Conservation (phyloP, 2,329 filamentous ascomycete species). For the Tolypocladium album region DNA sequence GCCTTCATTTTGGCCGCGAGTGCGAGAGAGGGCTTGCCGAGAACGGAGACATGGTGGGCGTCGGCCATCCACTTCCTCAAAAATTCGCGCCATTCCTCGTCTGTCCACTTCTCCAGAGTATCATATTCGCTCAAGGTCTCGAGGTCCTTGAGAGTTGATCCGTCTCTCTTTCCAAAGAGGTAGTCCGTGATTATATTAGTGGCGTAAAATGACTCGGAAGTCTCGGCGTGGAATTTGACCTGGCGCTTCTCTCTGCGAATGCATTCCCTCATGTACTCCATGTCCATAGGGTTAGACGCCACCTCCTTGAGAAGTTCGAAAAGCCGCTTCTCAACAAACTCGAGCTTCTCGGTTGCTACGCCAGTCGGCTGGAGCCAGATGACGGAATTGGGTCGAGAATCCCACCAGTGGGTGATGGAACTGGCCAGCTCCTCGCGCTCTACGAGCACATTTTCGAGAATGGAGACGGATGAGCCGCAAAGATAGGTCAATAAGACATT, state of each 20-base stretch:
- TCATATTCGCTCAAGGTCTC: constrained; percentile 51
- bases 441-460: constrained; percentile 85
- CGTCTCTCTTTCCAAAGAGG: constrained; percentile 78
- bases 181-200: constrained; percentile 85
- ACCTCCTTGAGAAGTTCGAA: constrained; percentile 77
- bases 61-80: constrained; percentile 77
- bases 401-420: constrained; percentile 68
- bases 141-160: constrained; percentile 58
- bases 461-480: constrained; percentile 82
- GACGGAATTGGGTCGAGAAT: constrained; percentile 69
- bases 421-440: constrained; percentile 89
- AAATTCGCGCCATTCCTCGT: constrained; percentile 74
- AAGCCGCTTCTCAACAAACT: constrained; percentile 73
- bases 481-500: constrained; percentile 78
- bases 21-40: constrained; percentile 75
- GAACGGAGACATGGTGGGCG: constrained; percentile 75
- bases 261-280: constrained; percentile 84
- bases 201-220: constrained; percentile 69
- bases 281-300: constrained; percentile 69
- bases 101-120: constrained; percentile 65
- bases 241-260: constrained; percentile 72
- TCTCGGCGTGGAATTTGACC: constrained; percentile 75
- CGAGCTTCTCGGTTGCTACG: constrained; percentile 78
- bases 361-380: constrained; percentile 81
- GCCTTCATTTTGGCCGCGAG: constrained; percentile 72